Evolutionary conservation across 345 rosid species (phyloP), one percentile per base, ranked within the genome.

Genomic region (Bruguiera parviflora): DNA sequence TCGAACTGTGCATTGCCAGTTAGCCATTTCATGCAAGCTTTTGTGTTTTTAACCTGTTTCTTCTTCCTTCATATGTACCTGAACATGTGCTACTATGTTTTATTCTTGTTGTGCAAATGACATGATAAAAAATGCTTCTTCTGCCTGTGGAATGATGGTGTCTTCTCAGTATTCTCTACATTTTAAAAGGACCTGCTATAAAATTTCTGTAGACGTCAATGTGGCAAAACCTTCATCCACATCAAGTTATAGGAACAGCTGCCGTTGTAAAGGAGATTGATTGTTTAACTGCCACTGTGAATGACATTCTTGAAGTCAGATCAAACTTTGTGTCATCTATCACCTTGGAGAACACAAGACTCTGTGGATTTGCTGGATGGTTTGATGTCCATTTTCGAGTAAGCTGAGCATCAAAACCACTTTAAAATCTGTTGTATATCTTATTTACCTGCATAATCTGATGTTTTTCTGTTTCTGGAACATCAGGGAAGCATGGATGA

Each of bases 351-450:
- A 63, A 76, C 68, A 74, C 89, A 32, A 82, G 80, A 71, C 88
- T 94, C 33, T 87, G 87, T 69, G 98, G 96, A 52, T 92, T 91
- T 76, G 88, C 81, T 64, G 98, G 98, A 81, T 94, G 98, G 98
- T 94, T 94, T 60, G 98, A 94, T 77, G 97, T 94, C 80, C 96
- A 88, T 78, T 94, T 94, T 77, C 80, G 86, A 80, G 99, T 92
- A 79, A 87, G 95, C 84, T 65, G 70, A 52, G 59, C 66, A 37
- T 63, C 58, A 56, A 5, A 57, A 22, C 67, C 27, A 39, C 57
- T 55, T 66, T 29, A 65, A 59, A 22, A 5, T 24, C 9, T 55
- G 31, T 39, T 51, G 49, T 28, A 28, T 29, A 6, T 33, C 16
- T 64, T 39, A 6, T 37, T 3, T 28, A 68, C 68, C 25, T 65